Conservation (phyloP, 345 rosid species). For the Zanthoxylum bungeanum region DNA sequence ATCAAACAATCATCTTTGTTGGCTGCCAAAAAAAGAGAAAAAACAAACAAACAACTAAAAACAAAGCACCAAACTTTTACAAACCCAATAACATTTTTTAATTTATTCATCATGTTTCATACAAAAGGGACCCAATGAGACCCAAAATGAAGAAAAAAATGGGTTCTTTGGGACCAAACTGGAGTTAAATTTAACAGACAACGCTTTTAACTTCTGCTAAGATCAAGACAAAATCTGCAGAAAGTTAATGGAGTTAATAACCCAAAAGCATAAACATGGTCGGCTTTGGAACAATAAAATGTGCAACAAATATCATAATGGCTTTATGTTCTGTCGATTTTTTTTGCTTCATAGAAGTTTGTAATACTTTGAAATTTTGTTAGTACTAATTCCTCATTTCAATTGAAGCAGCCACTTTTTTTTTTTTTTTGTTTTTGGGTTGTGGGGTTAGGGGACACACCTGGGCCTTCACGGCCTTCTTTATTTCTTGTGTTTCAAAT, state of each 20-base stretch:
- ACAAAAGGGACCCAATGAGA: conserved; percentile 28
- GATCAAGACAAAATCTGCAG: conserved; percentile 13
- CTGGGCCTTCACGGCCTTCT: no score
- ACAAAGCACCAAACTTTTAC: no score
- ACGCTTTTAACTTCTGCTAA: neutral
- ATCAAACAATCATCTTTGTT: no score
- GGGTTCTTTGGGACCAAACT: neutral
- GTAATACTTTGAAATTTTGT: conserved; percentile 8
- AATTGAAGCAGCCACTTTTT: no score
- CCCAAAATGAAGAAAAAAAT: conserved; percentile 13
- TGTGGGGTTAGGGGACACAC: no score
- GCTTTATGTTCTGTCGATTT: neutral
- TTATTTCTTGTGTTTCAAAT: no score
- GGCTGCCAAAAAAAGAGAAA: no score
- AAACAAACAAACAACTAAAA: no score
- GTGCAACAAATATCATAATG: conserved; percentile 13
- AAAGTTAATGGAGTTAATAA: no score
- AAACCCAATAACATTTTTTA: neutral
- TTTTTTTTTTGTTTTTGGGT: no score
- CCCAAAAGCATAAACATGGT: conserved; percentile 24
- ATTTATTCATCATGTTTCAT: neutral
- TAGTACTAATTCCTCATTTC: neutral
- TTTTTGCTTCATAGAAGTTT: conserved; percentile 17
- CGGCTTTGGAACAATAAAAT: conserved; percentile 18
- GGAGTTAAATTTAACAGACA: neutral